A percentile compares a stretch with the other conserved stretches of the same genome.
Conservation (phyloP, 2,329 filamentous ascomycete genomes). For the Phymatotrichopsis omnivora region DNA sequence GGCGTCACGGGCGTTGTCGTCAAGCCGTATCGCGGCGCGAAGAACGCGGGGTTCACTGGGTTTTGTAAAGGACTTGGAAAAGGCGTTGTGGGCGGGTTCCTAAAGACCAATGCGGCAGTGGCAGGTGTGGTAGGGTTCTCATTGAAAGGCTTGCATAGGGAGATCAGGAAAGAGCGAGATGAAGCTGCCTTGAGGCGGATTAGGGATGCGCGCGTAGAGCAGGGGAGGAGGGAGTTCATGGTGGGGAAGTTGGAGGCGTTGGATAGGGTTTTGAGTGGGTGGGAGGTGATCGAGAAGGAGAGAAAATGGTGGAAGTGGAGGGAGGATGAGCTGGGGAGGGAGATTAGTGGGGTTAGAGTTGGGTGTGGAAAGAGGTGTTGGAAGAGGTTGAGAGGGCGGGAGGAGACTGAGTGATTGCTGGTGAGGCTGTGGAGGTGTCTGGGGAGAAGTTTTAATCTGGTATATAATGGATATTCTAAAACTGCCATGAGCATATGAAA, state of each 20-base stretch:
- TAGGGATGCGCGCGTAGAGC: conserved; percentile 16
- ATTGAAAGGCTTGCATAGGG: conserved; percentile 54
- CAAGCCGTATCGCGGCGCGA: conserved; percentile 49
- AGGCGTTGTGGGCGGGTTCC: conserved; percentile 52
- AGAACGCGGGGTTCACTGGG: conserved; percentile 46
- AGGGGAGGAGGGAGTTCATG: conserved; percentile 21
- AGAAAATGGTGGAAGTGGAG: conserved; percentile 3
- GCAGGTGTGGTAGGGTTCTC: conserved; percentile 52
- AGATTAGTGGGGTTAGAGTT: conserved; percentile 17
- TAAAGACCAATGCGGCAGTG: conserved; percentile 55
- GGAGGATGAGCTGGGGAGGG: conserved; percentile 4
- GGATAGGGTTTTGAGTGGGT: conserved; percentile 38
- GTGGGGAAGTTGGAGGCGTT: conserved; percentile 30
- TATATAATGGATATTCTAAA: too few relatives aligned
- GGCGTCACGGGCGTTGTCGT: conserved; percentile 53
- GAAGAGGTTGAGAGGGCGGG: conserved; percentile 26
- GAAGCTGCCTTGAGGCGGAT: conserved; percentile 31
- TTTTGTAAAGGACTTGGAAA: conserved; percentile 47
- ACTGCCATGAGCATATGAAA: too few relatives aligned
- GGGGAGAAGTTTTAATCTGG: conserved; percentile 6
- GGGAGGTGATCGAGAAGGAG: conserved; percentile 34
- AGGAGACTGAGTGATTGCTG: conserved; percentile 3
- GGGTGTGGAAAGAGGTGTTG: conserved; percentile 25
- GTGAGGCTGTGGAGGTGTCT: not conserved
- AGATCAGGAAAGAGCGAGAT: conserved; percentile 45